Evolutionary conservation across 1,139 yeast species (phyloP), one percentile per base, ranked within the genome.

Genomic region (Nakaseomyces nivariensis): DNA sequence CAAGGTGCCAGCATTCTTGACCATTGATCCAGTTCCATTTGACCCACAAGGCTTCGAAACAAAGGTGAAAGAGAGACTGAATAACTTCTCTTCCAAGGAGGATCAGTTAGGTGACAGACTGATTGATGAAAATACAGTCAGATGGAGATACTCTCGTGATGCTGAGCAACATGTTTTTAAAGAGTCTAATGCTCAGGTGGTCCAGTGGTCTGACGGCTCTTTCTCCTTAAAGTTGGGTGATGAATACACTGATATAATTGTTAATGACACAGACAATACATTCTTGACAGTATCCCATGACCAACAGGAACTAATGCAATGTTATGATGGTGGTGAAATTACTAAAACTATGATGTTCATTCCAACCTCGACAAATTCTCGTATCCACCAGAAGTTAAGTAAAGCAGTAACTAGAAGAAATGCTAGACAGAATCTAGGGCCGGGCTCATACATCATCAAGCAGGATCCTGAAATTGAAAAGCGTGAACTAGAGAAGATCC

Each of bases 171-270:
- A 78, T 51, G 79, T 85, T 56, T 77, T 77, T 59, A 86, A 86
- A 60, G 95, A 89, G 65, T 84, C 95, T 5, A 92, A 92, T 63
- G 83, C 97, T 3, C 89, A 92, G 62, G 82, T 90, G 52, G 77
- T 92, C 32, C 84, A 86, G 65, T 92, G 99, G 99, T 84, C 85
- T 51, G 97, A 92, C 67, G 99, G 98, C 0, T 75, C 86, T 4
- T 68, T 83, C 56, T 88, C 97, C 2, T 72, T 92, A 54, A 90
- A 88, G 60, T 72, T 94, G 44, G 99, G 99, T 22, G 76, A 74
- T 47, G 98, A 92, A 67, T 76, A 85, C 58, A 92, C 90, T 60
- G 97, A 90, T 63, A 82, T 87, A 51, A 74, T 79, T 52, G 72
- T 77, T 25, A 75, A 79, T 52, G 80, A 84, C n/a, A 72, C 81